These are phyloP conservation scores for Phytophthora cactorum DNA, from an alignment of 352 stramenopile species.

Conservation along the genomic window DNA sequence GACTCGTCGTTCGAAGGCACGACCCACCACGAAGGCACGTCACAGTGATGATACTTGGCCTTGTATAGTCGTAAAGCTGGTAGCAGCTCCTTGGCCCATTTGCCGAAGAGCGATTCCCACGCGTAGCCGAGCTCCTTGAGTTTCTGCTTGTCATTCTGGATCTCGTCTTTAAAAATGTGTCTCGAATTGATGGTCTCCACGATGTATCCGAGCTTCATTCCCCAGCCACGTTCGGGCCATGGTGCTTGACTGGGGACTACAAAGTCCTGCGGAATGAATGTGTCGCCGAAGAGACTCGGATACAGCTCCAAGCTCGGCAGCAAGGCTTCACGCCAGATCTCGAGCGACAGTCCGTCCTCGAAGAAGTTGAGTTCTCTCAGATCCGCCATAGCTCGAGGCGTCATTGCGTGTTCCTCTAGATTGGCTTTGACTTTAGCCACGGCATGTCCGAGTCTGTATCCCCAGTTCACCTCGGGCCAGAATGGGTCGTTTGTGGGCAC, in stretches of 20 bases:
- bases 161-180: constrained; percentile 50
- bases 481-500: constrained; percentile 72
- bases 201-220: constrained; percentile 60
- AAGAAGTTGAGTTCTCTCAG: constrained; percentile 58
- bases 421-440: constrained; percentile 57
- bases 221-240: constrained; percentile 56
- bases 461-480: constrained; percentile 87
- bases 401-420: constrained; percentile 42
- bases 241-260: constrained; percentile 51
- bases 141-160: constrained; percentile 41
- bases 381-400: constrained; percentile 31
- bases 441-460: constrained; percentile 69
- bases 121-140: constrained; percentile 61
- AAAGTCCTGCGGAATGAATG: constrained; percentile 59
- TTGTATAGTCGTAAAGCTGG: constrained; percentile 84
- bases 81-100: constrained; percentile 60
- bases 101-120: constrained; percentile 67
- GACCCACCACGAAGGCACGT: constrained; percentile 83
- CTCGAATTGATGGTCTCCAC: constrained; percentile 52
- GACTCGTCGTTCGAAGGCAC: constrained; percentile 43
- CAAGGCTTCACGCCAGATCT: constrained; percentile 43
- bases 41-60: constrained; percentile 84
- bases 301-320: constrained; percentile 56
- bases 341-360: constrained; percentile 28
- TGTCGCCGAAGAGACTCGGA: constrained; percentile 23